phyloP scores from a whole-genome alignment of 2,329 filamentous ascomycete species.

The Nigrospora osmanthi region DNA sequence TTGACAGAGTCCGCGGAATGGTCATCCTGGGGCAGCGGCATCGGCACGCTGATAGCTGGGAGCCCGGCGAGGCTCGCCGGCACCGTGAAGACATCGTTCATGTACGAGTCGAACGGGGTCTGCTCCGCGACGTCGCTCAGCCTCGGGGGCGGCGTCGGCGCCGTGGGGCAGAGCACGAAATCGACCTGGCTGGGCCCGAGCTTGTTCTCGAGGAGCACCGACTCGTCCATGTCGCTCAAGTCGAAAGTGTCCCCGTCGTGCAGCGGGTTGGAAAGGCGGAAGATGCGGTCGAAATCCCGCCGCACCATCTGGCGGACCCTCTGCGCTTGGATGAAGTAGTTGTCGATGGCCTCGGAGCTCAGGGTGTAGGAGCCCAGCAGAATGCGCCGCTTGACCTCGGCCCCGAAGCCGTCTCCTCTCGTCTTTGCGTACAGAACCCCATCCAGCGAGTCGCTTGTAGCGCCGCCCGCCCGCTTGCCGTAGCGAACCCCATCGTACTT shows the following conservation, averaged over 20 bases:
- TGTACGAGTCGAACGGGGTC: conserved; percentile 66
- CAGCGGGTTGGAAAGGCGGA: conserved; percentile 63
- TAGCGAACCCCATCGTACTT: conserved; percentile 98
- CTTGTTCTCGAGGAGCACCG: conserved; percentile 44
- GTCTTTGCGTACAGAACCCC: conserved; percentile 70
- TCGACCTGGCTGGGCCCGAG: conserved; percentile 62
- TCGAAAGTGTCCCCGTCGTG: conserved; percentile 43
- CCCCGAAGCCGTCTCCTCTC: conserved; percentile 67
- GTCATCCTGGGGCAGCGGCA: conserved; percentile 29
- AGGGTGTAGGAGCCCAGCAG: conserved; percentile 84
- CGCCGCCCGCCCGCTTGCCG: conserved; percentile 49
- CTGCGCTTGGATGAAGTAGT: conserved; percentile 95
- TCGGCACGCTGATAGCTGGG: conserved; percentile 78
- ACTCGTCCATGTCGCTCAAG: conserved; percentile 51
- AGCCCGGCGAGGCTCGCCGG: conserved; percentile 88
- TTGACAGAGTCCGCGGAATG: conserved; percentile 26
- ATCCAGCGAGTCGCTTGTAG: conserved; percentile 41
- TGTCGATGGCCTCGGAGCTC: conserved; percentile 85
- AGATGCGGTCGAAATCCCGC: conserved; percentile 76
- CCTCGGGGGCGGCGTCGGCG: conserved; percentile 65
- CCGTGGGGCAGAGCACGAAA: conserved; percentile 79
- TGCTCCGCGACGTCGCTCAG: conserved; percentile 49
- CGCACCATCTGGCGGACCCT: conserved; percentile 77
- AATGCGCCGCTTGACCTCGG: conserved; percentile 80
- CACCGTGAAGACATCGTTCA: conserved; percentile 93